Evolutionary conservation across 73 alveolate genomes (phyloP).

Genomic region (Paramecium octaurelia): DNA sequence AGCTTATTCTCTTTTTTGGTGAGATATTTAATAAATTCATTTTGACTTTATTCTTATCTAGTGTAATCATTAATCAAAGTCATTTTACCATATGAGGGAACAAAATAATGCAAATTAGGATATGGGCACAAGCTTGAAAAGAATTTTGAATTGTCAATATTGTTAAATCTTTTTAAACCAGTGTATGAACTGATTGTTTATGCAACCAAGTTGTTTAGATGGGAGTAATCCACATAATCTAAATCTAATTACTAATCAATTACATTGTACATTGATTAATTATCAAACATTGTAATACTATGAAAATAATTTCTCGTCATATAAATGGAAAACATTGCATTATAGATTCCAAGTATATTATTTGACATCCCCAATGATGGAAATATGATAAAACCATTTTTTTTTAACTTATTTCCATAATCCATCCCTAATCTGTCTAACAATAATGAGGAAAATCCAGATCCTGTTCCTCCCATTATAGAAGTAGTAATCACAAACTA

Average conservation of each 20-base stretch:
- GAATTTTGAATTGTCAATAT: background rate
- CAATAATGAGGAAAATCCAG: conserved; percentile 14
- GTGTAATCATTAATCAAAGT: background rate
- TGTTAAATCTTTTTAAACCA: background rate
- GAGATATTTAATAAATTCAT: background rate
- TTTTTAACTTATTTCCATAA: background rate
- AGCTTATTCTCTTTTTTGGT: background rate
- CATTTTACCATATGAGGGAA: background rate
- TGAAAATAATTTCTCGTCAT: background rate
- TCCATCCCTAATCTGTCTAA: background rate
- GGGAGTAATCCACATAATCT: background rate
- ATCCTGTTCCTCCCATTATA: conserved; percentile 57
- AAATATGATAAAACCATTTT: background rate
- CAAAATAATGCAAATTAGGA: background rate
- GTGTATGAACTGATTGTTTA: background rate
- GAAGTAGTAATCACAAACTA: background rate
- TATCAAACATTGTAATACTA: background rate
- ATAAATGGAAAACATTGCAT: background rate
- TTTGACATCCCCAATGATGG: background rate
- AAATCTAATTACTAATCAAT: background rate
- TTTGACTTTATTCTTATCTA: background rate
- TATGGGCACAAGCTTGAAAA: background rate
- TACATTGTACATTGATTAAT: background rate
- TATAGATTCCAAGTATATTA: background rate
- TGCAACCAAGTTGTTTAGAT: background rate